Evolutionary conservation across 768 basidiomycete species (phyloP), one percentile per base, ranked within the genome.

Genomic region (Phylloporus sp.): DNA sequence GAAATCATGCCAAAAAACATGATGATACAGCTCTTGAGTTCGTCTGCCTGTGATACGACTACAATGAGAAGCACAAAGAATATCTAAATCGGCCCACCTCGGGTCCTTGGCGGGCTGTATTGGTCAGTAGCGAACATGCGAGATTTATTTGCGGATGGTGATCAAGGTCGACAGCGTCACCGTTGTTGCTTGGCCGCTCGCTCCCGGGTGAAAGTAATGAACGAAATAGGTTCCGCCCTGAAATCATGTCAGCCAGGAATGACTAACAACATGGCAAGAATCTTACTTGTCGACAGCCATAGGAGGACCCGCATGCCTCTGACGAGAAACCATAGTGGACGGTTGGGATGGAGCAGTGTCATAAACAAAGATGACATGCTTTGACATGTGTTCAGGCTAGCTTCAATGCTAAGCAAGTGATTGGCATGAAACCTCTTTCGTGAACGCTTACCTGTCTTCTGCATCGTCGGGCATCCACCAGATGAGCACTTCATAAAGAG

Each of bases 401-500:
- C 28, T 23, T 18, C 13, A 27, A 20, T 18, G 11, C 40, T 22
- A 3, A 24, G 6, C 57, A 28, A 58, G 47, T 28, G 8, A 42
- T 4, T 15, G 23, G 6, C 23, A 4, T 45, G 24, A 11, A 6
- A 13, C 24, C 18, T 15, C 35, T 40, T n/a, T 47, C 13, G 47
- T 2, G 24, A 26, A 41, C 9, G 47, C 69, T 32, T 47, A 71
- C 76, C 60, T 59, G 34, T 72, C 59, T 24, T 75, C 70, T 7
- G 71, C 56, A 12, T 79, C 76, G 13, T 76, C 74, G 2, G 76
- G 67, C 26, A 72, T 62, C 49, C 72, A 72, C 72, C 77, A 80
- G 49, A 76, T 76, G 27, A 88, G 55, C 0, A 74, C 71, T 60
- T 87, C 82, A 13, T 86, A 65, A 13, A 88, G 68, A 7, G 69